Conservation (phyloP, 1,284 basidiomycete genomes). For the Naganishia cerealis region DNA sequence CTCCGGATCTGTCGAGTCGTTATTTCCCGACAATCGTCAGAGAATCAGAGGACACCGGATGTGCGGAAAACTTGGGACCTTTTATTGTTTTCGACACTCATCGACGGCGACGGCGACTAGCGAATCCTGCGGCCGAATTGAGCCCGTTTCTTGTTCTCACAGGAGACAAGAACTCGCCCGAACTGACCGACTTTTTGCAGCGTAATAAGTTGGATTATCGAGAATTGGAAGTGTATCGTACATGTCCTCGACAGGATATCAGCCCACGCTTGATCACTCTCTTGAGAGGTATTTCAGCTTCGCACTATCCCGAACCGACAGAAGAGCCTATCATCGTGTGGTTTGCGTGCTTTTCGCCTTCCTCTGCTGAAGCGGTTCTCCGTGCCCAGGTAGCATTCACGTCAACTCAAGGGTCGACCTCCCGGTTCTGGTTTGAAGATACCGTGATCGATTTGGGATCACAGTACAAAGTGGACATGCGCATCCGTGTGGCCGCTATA, state of each 20-base stretch:
- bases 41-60: constrained; percentile 29
- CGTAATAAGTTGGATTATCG: background rate
- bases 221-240: constrained; percentile 23
- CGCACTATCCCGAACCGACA: background rate
- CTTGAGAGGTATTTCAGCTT: background rate
- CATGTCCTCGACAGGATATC: constrained; percentile 19
- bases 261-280: background rate
- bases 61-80: constrained; percentile 19
- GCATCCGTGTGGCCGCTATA: constrained; percentile 42
- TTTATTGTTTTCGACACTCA: constrained; percentile 24
- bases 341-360: constrained; percentile 51
- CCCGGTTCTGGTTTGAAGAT: background rate
- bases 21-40: constrained; percentile 16
- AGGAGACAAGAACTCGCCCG: constrained; percentile 33
- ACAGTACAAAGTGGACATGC: background rate
- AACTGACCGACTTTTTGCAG: constrained; percentile 17
- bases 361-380: constrained; percentile 42
- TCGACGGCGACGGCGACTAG: background rate
- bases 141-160: constrained; percentile 26
- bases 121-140: background rate
- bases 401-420: background rate
- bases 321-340: constrained; percentile 31
- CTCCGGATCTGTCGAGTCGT: background rate
- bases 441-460: background rate
- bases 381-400: background rate